phyloP scores from a whole-genome alignment of 169 alveolate species.

The Theileria luwenshuni region DNA sequence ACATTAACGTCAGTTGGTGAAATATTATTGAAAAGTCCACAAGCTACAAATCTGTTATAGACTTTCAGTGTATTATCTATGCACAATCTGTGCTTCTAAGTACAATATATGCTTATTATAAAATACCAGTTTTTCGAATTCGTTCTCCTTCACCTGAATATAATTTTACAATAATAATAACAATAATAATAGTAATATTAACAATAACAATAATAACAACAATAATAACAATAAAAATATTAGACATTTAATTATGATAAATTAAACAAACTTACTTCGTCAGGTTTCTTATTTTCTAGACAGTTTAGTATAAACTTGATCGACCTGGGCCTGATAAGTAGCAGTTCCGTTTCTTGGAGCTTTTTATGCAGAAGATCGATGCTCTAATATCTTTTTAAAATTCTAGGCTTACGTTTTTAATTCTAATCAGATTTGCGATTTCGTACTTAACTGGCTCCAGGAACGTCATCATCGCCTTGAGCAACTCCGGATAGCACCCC shows the following conservation, averaged over 20 bases:
- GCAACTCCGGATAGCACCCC: not conserved
- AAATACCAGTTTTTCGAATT: slow-evolving; percentile 4
- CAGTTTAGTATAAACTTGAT: not conserved
- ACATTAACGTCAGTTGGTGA: slow-evolving; percentile 4
- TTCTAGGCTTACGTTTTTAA: slow-evolving; percentile 31
- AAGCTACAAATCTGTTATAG: slow-evolving; percentile 22
- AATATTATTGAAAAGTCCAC: slow-evolving; percentile 22
- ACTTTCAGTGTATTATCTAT: slow-evolving; percentile 19
- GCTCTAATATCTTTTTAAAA: not conserved
- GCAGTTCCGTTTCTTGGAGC: not conserved
- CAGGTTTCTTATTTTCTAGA: too few species aligned
- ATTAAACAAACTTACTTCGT: not conserved
- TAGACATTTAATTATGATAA: too few species aligned
- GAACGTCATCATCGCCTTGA: not conserved
- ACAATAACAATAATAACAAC: too few species aligned
- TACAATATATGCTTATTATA: not conserved
- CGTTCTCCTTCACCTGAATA: not conserved
- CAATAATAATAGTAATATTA: not conserved
- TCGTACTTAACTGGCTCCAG: not conserved
- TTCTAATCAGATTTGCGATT: slow-evolving; percentile 34
- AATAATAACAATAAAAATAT: too few species aligned
- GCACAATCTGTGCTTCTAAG: slow-evolving; percentile 23
- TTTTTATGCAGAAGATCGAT: not conserved
- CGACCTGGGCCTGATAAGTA: slow-evolving; percentile 1
- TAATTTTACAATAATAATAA: not conserved